Evolutionary conservation across 306 rosid species (phyloP).

Genomic region (Pterocarpus macrocarpus): DNA sequence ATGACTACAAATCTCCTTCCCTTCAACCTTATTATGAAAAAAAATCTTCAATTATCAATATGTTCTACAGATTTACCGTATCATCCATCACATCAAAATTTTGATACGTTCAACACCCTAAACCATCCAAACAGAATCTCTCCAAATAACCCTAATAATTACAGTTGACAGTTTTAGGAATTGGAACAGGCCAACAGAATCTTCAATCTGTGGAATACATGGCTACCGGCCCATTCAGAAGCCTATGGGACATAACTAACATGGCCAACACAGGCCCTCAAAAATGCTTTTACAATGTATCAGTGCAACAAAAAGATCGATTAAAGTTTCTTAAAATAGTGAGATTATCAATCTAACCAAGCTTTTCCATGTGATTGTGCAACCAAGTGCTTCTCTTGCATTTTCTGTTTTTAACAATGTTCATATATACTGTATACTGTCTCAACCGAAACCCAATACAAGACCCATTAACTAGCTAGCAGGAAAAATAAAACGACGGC

Average conservation of each 20-base stretch:
- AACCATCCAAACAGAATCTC: not conserved
- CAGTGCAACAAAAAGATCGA: not conserved
- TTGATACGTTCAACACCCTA: not conserved
- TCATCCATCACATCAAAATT: too few relatives aligned
- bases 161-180: not conserved
- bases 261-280: not conserved
- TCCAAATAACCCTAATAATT: not conserved
- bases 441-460: not conserved
- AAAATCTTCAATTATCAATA: not conserved
- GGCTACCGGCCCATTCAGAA: not conserved
- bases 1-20: conserved; percentile 1
- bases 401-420: not conserved
- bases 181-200: not conserved
- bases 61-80: not conserved
- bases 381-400: not conserved
- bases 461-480: not conserved
- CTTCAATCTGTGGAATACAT: not conserved
- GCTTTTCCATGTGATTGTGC: not conserved
- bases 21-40: not conserved
- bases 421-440: too few relatives aligned
- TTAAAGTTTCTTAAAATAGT: too few relatives aligned
- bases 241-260: not conserved
- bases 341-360: conserved; percentile 15
- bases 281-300: not conserved
- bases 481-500: not conserved